Base-by-base conservation (phyloP, 495 filamentous ascomycete genomes). In the Daldinia vernicosa region DNA sequence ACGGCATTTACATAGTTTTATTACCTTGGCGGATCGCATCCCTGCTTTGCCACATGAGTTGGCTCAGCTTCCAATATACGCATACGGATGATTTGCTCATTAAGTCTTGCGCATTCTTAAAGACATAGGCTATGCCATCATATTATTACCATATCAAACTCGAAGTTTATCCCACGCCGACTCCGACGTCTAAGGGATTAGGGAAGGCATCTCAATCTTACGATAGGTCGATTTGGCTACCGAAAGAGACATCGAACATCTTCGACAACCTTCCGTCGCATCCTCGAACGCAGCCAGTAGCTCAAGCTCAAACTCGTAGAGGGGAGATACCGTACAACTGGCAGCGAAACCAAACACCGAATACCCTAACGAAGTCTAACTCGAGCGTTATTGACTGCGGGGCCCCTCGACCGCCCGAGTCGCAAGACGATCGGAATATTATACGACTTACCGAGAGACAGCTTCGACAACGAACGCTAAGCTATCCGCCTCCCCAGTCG, bases 91-190 rank as follows among this genome's bases (percentile, higher is more conserved):
- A 69, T 53, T 37, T 60, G 24, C 8, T 57, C 12, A 43, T 6
- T 3, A 52, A 37, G 8, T 14, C 40, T 26, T 28, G 37, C 30
- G 24, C 5, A 50, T 32, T 50, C 54, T 22, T 26, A n/a, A 64
- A 60, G 14, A 24, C 17, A 28, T 61, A 77, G 70, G 78, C 78
- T 80, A 82, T 83, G 93, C 92, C 92, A 82, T 89, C 91, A 35
- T 97, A 95, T 80, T 94, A 93, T 80, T 99, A 94, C 74, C 95
- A 98, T 75, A 78, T 99, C 30, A 89, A 89, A 72, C 87, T 99
- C 75, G 95, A 98, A 84, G 84, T 98, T 58, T 90, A 91, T 79
- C 78, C 87, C 66, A 80, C 84, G 60, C 80, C 85, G 15, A 80
- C 80, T 26, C 71, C 76, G 6, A 54, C 62, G 33, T 61, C 53